Evolutionary conservation across 2,329 filamentous ascomycete species (phyloP).

Genomic region (Ophiocordyceps camponoti-floridani): DNA sequence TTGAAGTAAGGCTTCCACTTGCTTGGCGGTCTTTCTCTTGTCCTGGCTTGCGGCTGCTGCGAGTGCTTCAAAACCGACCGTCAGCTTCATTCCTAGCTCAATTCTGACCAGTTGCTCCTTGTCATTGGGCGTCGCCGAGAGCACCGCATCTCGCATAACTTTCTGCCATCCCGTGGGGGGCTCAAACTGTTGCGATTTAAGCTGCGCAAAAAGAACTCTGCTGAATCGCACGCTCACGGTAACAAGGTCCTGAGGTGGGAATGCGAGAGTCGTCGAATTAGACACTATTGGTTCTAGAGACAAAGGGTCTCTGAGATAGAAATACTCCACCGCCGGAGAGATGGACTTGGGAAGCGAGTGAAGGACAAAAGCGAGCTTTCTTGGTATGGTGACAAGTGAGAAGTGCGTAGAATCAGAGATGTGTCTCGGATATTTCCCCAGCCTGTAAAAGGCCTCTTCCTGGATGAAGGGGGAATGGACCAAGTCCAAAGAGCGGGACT

Average conservation of each 20-base stretch:
- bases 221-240: conserved; percentile 68
- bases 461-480: conserved; percentile 61
- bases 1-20: conserved; percentile 59
- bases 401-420: conserved; percentile 63
- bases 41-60: conserved; percentile 47
- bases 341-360: conserved; percentile 60
- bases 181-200: conserved; percentile 70
- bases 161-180: conserved; percentile 36
- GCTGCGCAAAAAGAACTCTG: conserved; percentile 75
- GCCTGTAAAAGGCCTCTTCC: conserved; percentile 76
- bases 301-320: conserved; percentile 77
- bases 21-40: conserved; percentile 51
- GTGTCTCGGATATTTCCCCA: conserved; percentile 66
- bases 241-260: conserved; percentile 65
- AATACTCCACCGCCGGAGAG: conserved; percentile 71
- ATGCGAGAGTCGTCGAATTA: conserved; percentile 34
- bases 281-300: conserved; percentile 50
- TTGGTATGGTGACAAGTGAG: conserved; percentile 54
- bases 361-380: conserved; percentile 65
- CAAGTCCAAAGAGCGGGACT: conserved; percentile 34
- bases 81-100: conserved; percentile 75
- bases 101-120: conserved; percentile 14
- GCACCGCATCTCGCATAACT: conserved; percentile 4
- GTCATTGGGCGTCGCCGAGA: conserved; percentile 2
- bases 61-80: conserved; percentile 83